Conservation (phyloP, 176 grass and related monocot species). For the Microstegium vimineum region DNA sequence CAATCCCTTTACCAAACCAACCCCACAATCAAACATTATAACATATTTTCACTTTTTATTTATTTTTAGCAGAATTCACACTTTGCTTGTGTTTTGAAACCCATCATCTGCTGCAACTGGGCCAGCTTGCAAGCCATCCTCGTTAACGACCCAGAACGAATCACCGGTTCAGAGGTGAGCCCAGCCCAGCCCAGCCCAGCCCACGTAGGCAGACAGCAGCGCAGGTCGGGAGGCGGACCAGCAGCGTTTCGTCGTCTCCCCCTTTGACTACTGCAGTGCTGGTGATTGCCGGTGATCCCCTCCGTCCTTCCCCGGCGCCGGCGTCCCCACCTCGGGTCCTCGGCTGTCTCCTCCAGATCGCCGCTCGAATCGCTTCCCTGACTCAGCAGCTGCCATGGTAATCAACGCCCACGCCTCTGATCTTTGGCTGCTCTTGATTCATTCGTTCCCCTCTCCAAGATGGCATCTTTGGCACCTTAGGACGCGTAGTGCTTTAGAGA, state of each 20-base stretch:
- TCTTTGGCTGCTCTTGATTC: background rate
- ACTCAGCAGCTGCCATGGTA: constrained; percentile 29
- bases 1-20: too few species aligned
- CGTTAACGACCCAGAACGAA: background rate
- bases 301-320: background rate
- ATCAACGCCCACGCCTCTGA: background rate
- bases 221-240: background rate
- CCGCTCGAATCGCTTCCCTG: too few species aligned
- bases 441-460: constrained; percentile 13
- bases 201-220: background rate
- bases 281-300: constrained; percentile 11
- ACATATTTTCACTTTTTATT: too few species aligned
- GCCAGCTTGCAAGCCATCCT: background rate
- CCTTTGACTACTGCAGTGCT: background rate
- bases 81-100: background rate
- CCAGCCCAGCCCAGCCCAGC: too few species aligned
- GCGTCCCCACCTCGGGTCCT: background rate
- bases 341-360: background rate
- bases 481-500: background rate
- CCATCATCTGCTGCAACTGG: background rate
- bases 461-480: background rate
- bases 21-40: too few species aligned
- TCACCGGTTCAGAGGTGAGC: background rate
- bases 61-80: too few species aligned
- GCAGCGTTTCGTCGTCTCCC: background rate